These are phyloP conservation scores for Hypoxylon sp. DNA, from an alignment of 2,329 filamentous ascomycete species.

Conservation along the genomic window DNA sequence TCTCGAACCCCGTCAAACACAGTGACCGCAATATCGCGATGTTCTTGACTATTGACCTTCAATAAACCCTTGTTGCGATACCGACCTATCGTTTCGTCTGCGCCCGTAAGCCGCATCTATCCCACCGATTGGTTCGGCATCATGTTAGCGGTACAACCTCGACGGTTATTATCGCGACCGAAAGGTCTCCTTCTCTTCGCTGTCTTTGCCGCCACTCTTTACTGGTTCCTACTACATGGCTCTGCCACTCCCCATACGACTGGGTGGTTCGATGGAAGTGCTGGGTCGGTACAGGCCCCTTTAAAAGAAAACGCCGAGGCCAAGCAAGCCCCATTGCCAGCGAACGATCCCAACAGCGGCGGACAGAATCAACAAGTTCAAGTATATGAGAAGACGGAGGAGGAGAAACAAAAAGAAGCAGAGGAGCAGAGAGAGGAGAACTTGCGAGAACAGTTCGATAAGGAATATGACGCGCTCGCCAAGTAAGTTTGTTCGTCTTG, in stretches of 20 bases:
- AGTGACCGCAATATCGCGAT: slow-evolving; percentile 32
- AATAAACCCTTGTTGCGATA: slow-evolving; percentile 37
- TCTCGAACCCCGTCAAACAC: slow-evolving; percentile 14
- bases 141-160: slow-evolving; percentile 55
- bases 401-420: slow-evolving; percentile 53
- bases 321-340: slow-evolving; percentile 19
- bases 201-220: slow-evolving; percentile 59
- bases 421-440: slow-evolving; percentile 55
- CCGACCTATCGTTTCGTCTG: slow-evolving; percentile 23
- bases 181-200: slow-evolving; percentile 60
- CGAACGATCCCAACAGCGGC: slow-evolving; percentile 22
- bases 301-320: slow-evolving; percentile 18
- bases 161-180: slow-evolving; percentile 58
- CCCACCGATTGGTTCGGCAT: slow-evolving; percentile 35
- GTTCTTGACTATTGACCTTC: slow-evolving; percentile 24
- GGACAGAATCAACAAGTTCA: slow-evolving; percentile 22
- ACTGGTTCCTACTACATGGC: slow-evolving; percentile 60
- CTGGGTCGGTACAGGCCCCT: slow-evolving; percentile 29
- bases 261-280: slow-evolving; percentile 33
- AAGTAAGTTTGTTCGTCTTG: slow-evolving; percentile 51
- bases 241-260: slow-evolving; percentile 48
- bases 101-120: slow-evolving; percentile 21
- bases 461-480: slow-evolving; percentile 58
- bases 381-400: slow-evolving; percentile 44
- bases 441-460: slow-evolving; percentile 54